Evolutionary conservation across 345 rosid species (phyloP).

Genomic region (Litchi chinensis): DNA sequence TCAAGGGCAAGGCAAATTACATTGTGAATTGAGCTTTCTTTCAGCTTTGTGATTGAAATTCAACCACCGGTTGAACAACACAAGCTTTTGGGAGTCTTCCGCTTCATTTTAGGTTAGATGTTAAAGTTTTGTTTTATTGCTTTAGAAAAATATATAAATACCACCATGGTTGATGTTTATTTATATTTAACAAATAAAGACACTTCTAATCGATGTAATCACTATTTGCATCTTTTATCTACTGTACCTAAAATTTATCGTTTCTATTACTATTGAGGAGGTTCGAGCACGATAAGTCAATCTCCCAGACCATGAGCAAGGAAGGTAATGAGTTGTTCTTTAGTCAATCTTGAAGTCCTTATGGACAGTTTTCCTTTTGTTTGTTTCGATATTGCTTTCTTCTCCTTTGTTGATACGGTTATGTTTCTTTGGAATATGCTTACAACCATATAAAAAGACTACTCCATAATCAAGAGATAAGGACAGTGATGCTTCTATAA

Average conservation of each 20-base stretch:
- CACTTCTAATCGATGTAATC: too few species aligned
- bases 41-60: too few species aligned
- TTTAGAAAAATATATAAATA: too few species aligned
- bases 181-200: too few species aligned
- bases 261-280: too few species aligned
- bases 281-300: slow-evolving; percentile 41
- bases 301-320: slow-evolving; percentile 51
- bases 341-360: background rate
- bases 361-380: background rate
- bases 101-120: too few species aligned
- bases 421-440: background rate
- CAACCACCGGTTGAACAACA: too few species aligned
- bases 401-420: background rate
- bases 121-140: too few species aligned
- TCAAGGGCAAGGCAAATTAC: too few species aligned
- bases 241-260: background rate
- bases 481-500: background rate
- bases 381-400: background rate
- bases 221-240: background rate
- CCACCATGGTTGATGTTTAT: too few species aligned
- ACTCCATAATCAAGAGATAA: slow-evolving; percentile 40
- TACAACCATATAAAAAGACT: slow-evolving; percentile 7
- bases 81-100: too few species aligned
- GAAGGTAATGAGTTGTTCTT: slow-evolving; percentile 32
- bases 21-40: too few species aligned